These are phyloP conservation scores for Phragmites australis DNA, from an alignment of 176 grass and related monocot species.

Conservation along the genomic window DNA sequence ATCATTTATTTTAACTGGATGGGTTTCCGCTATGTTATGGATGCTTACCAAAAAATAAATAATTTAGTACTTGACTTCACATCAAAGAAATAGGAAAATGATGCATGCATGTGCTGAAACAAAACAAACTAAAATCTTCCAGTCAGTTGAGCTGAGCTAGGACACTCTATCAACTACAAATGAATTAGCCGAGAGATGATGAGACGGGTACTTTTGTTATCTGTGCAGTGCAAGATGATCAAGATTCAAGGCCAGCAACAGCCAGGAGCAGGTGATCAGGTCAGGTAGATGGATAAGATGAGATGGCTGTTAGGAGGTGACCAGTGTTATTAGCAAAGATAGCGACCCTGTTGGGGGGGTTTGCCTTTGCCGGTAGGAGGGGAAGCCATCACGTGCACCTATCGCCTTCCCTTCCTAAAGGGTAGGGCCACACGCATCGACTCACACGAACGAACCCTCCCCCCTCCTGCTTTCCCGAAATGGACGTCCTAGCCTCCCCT, in stretches of 20 bases:
- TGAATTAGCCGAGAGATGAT: conserved; percentile 1
- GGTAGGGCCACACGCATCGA: conserved; percentile 14
- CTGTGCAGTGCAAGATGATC: not conserved
- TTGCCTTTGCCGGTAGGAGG: conserved; percentile 36
- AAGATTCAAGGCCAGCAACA: not conserved
- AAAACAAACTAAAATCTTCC: conserved; percentile 11
- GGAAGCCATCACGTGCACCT: conserved; percentile 40
- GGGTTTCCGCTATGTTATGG: not conserved
- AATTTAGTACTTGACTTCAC: not conserved
- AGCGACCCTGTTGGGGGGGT: not conserved
- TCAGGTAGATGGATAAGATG: conserved; percentile 29
- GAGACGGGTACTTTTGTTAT: conserved; percentile 16
- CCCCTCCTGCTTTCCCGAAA: conserved; percentile 27
- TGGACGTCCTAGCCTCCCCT: conserved; percentile 31
- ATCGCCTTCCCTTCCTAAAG: not conserved
- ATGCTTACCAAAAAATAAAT: not conserved
- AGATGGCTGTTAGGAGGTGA: conserved; percentile 22
- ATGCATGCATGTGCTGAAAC: conserved; percentile 23
- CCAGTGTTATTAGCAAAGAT: conserved; percentile 3
- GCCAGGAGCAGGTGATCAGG: not conserved
- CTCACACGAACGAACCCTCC: not conserved
- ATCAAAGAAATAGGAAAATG: not conserved
- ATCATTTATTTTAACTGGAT: not conserved
- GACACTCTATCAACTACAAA: not conserved
- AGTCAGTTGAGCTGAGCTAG: conserved; percentile 5